A percentile compares a stretch with the other conserved stretches of the same genome.
Conservation (phyloP, 345 rosid genomes). For the Noccaea bulbosa region DNA sequence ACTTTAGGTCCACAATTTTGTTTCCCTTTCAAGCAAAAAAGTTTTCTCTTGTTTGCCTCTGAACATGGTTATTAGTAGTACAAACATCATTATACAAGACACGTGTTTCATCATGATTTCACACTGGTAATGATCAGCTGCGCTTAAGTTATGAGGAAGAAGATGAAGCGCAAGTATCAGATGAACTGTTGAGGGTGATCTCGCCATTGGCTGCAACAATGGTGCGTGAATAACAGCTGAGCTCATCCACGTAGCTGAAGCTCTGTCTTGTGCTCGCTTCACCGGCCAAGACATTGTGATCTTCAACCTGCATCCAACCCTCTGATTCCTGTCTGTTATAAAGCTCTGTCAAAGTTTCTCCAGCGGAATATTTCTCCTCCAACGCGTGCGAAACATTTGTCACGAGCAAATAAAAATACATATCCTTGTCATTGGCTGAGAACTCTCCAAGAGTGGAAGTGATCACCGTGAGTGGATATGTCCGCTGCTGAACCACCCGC, state of each 20-base stretch:
- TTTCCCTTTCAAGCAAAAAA: slow-evolving; percentile 11
- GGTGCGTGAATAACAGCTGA: slow-evolving; percentile 56
- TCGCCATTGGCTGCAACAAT: slow-evolving; percentile 51
- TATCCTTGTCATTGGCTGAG: slow-evolving; percentile 38
- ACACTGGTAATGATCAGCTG: slow-evolving; percentile 25
- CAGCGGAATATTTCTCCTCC: slow-evolving; percentile 44
- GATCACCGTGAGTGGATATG: slow-evolving; percentile 59
- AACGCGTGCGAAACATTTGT: slow-evolving; percentile 71
- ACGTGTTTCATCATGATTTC: slow-evolving; percentile 16
- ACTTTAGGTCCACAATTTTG: slow-evolving; percentile 19
- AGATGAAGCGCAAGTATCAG: slow-evolving; percentile 51
- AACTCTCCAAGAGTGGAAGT: slow-evolving; percentile 54
- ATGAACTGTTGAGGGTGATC: slow-evolving; percentile 49
- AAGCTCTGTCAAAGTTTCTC: slow-evolving; percentile 39
- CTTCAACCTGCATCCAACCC: slow-evolving; percentile 89
- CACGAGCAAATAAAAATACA: slow-evolving; percentile 49
- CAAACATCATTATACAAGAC: slow-evolving; percentile 27
- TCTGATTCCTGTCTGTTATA: slow-evolving; percentile 55
- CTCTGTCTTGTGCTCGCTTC: slow-evolving; percentile 57
- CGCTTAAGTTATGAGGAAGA: slow-evolving; percentile 13
- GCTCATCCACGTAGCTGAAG: slow-evolving; percentile 48
- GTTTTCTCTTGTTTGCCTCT: slow-evolving; percentile 6
- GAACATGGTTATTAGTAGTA: slow-evolving; percentile 27
- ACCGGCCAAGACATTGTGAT: slow-evolving; percentile 66
- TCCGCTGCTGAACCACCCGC: slow-evolving; percentile 36